A percentile compares a stretch with the other conserved stretches of the same genome.
Evolutionary conservation across 495 filamentous ascomycete species (phyloP).

Genomic region (Penicillium flavigenum): DNA sequence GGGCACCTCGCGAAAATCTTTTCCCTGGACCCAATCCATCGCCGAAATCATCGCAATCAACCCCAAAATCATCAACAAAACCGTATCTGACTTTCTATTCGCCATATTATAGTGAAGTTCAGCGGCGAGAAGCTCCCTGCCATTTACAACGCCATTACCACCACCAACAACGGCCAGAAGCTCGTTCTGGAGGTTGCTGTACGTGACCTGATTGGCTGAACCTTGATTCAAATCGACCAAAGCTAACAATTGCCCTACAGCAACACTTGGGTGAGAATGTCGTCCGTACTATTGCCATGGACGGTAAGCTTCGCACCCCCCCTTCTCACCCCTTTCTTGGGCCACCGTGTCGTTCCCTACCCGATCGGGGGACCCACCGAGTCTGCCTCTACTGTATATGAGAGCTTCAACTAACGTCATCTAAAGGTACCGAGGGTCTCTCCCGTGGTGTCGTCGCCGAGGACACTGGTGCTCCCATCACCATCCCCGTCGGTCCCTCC

Average conservation of each 20-base stretch:
- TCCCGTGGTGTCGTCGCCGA: conserved; percentile 78
- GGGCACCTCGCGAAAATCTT: conserved; percentile 49
- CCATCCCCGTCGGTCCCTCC: conserved; percentile 90
- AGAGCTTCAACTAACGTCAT: conserved; percentile 28
- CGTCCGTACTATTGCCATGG: conserved; percentile 99
- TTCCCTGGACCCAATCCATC: conserved; percentile 40
- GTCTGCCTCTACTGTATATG: conserved; percentile 2
- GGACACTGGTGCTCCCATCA: conserved; percentile 95
- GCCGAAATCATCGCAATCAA: conserved; percentile 38
- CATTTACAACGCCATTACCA: conserved; percentile 96
- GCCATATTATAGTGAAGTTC: conserved; percentile 73
- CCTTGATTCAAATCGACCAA: conserved; percentile 23
- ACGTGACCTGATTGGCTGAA: conserved; percentile 48
- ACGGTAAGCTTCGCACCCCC: conserved; percentile 66
- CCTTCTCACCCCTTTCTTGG: conserved; percentile 16
- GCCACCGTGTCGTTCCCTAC: conserved; percentile 29
- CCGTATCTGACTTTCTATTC: conserved; percentile 43
- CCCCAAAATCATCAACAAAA: conserved; percentile 28
- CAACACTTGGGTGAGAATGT: conserved; percentile 99
- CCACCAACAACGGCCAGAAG: conserved; percentile 88
- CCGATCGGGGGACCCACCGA: conserved; percentile 25
- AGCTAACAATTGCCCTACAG: conserved; percentile 48
- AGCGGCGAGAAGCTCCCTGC: conserved; percentile 89
- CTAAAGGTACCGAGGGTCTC: conserved; percentile 95
- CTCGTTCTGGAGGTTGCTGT: conserved; percentile 95